Conservation (phyloP, 805 yeast species). For the Lachancea fermentati region DNA sequence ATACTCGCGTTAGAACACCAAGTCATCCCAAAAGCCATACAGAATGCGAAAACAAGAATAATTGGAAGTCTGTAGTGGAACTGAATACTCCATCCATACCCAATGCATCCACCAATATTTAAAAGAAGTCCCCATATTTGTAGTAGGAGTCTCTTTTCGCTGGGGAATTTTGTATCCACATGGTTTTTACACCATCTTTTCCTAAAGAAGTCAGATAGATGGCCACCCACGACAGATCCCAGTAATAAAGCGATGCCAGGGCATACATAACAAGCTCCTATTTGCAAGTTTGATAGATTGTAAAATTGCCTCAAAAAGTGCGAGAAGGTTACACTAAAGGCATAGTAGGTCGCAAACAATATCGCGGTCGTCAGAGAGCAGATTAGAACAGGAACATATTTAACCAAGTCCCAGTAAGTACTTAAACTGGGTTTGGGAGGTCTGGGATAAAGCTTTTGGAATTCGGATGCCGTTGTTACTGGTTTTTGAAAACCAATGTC, state of each 20-base stretch:
- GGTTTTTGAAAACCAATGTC: constrained; percentile 29
- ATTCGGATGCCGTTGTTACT: constrained; percentile 17
- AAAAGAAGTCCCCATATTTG: constrained; percentile 41
- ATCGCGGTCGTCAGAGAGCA: constrained; percentile 45
- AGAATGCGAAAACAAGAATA: constrained; percentile 40
- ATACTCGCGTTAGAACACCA: constrained; percentile 51
- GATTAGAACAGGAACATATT: constrained; percentile 40
- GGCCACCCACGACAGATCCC: constrained; percentile 48
- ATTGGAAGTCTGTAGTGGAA: constrained; percentile 35
- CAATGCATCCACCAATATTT: constrained; percentile 40
- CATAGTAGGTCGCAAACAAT: constrained; percentile 51
- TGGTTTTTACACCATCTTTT: constrained; percentile 26
- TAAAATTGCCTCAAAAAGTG: constrained; percentile 36
- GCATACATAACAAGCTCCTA: constrained; percentile 45
- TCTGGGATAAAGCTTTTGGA: constrained; percentile 32
- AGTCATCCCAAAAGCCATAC: constrained; percentile 49
- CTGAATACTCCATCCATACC: constrained; percentile 50
- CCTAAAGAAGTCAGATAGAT: constrained; percentile 39
- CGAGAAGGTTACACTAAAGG: constrained; percentile 46
- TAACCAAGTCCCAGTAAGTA: constrained; percentile 35
- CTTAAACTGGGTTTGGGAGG: constrained; percentile 43
- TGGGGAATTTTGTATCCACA: constrained; percentile 32
- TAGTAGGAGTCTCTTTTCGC: constrained; percentile 42
- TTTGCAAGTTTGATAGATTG: constrained; percentile 31
- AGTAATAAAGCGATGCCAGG: constrained; percentile 46